These are phyloP conservation scores for Sporobolomyces phaffii DNA, from an alignment of 768 basidiomycete genomes.

Conservation along the genomic window DNA sequence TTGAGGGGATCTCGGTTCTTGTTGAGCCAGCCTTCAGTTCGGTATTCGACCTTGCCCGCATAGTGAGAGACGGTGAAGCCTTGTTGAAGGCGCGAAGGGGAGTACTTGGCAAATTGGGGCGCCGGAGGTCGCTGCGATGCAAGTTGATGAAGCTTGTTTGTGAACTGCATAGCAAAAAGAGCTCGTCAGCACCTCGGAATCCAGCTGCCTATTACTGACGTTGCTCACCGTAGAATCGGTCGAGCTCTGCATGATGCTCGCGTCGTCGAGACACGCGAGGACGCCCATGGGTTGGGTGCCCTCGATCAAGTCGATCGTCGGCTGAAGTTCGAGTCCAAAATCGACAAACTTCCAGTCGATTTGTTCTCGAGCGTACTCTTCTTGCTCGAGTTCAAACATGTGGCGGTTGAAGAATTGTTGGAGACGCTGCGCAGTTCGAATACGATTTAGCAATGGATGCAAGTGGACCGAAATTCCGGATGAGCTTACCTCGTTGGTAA, in stretches of 20 bases:
- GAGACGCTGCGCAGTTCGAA: constrained; percentile 54
- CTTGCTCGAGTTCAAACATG: constrained; percentile 99
- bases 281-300: constrained; percentile 74
- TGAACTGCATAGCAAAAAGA: constrained; percentile 21
- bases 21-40: constrained; percentile 92
- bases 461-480: not conserved
- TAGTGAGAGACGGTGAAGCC: constrained; percentile 95
- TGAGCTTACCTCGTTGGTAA: constrained; percentile 68
- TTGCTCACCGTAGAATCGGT: constrained; percentile 85
- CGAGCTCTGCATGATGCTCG: constrained; percentile 99
- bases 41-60: constrained; percentile 92
- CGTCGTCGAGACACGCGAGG: constrained; percentile 87
- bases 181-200: too few species aligned
- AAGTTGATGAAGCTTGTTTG: constrained; percentile 31
- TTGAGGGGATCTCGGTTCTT: constrained; percentile 99
- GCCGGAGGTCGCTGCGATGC: constrained; percentile 45
- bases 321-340: constrained; percentile 93
- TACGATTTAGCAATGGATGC: too few species aligned
- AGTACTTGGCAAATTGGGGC: constrained; percentile 63
- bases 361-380: constrained; percentile 91
- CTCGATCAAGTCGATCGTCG: constrained; percentile 97
- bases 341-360: constrained; percentile 99
- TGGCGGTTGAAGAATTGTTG: constrained; percentile 99
- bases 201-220: too few species aligned
- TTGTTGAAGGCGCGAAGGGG: constrained; percentile 78